Evolutionary conservation across 257 asterid genomes (phyloP), one percentile per base, ranked within the genome.

Genomic region (Solanum rostratum): DNA sequence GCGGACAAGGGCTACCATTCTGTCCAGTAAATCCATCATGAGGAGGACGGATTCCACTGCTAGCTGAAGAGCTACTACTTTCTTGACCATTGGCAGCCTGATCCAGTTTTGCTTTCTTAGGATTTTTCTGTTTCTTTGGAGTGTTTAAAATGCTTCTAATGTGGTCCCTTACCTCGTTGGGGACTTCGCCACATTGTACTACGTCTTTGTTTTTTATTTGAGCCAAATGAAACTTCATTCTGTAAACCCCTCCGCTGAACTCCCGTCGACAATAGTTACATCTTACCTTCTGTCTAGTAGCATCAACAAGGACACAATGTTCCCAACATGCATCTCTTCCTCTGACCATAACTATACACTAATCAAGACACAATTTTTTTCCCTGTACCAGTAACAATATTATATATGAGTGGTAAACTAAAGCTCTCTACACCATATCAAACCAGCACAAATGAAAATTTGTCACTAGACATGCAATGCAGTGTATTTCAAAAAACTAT

Each of bases 271-370:
- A 90, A 65, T 90, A 90, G 85, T 90, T 90, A 66, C 91, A 90
- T 62, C 89, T 87, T 13, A 88, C 91, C 85, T 90, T 90, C 88
- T 90, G 92, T 80, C 84, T 88, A 53, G 88, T 86, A 45, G 90
- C 92, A 83, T 90, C 91, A 81, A 90, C 82, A 68, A 90, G 92
- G 70, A 83, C 89, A 88, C 92, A 90, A 50, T 88, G 92, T 79
- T 90, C 89, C 91, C 90, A 88, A 73, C 92, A 90, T 0, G 91
- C 89, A 88, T 88, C 91, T 81, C 90, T 90, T 68, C 90, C 92
- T 4, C 92, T 88, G 37, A 90, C 92, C 91, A 90, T 90, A 82
- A 33, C 84, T 55, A 24, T 22, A 46, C 15, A 46, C 81, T 46
- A 24, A 1, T 18, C 76, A 62, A 80, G 2, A 68, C 11, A 43